Evolutionary conservation across 306 rosid genomes (phyloP), one percentile per base, ranked within the genome.

Genomic region (Gleditsia sinensis): DNA sequence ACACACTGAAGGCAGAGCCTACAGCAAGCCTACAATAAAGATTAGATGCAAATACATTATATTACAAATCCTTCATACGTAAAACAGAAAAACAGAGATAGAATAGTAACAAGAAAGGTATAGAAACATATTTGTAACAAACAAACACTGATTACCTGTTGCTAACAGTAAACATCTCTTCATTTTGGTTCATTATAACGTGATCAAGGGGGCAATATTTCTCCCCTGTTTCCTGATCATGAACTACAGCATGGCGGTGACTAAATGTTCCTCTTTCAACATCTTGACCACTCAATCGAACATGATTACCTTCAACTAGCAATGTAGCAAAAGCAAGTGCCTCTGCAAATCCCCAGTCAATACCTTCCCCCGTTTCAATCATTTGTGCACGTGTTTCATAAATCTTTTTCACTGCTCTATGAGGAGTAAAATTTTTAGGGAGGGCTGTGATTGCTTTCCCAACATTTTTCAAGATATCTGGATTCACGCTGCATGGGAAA

Each of bases 231-330:
- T 81, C 92, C 77, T 94, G 98, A 87, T 94, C 97, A 42, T 94
- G 98, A 76, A 91, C 72, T 58, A 91, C 93, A 67, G 97, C n/a
- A 81, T 94, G 98, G 21, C 97, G 90, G 78, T 94, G 98, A 82
- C 98, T 94, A 74, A 94, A 94, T 67, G 98, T 94, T 61, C 97
- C 98, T 74, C 98, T 88, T 86, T 94, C 98, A 70, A 91, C 98
- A 80, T 94, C 98, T 87, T 94, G 97, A 54, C 98, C 98, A 73
- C 98, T 94, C 83, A 88, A 67, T 62, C 98, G 85, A 51, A 94
- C 96, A 71, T 94, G 98, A 82, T 91, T 94, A 61, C 98, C 97
- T 87, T 94, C 98, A 76, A 90, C 87, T 13, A 94, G 62, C 78
- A 94, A 83, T 58, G 98, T 94, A 75, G 96, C 96, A 82, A 81